A percentile compares a stretch with the other conserved stretches of the same genome.
Conservation (phyloP, 768 basidiomycete species). For the Leccinum barrowsii region DNA sequence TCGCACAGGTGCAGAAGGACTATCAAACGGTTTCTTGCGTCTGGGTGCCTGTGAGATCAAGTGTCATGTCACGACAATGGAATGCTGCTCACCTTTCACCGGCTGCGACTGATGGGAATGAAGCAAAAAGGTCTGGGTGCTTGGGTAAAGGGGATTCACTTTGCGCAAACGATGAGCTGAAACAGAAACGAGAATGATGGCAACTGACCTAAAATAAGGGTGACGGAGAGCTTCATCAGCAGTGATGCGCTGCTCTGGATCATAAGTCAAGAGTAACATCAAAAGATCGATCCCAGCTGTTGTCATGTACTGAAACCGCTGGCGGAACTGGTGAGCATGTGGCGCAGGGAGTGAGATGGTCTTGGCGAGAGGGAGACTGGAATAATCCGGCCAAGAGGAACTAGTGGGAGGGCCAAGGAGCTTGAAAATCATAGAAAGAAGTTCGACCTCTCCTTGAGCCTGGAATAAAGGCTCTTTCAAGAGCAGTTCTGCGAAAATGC, state of each 20-base stretch:
- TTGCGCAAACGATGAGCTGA: not conserved
- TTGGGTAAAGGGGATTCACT: conserved; percentile 95
- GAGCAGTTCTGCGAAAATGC: conserved; percentile 95
- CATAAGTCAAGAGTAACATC: conserved; percentile 79
- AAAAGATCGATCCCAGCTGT: conserved; percentile 82
- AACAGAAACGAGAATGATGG: not conserved
- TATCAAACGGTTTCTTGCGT: conserved; percentile 72
- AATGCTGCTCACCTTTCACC: conserved; percentile 75
- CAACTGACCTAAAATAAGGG: conserved; percentile 78
- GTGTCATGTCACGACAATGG: not conserved
- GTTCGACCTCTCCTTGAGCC: conserved; percentile 92
- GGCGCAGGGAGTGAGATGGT: conserved; percentile 72
- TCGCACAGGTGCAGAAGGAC: conserved; percentile 76
- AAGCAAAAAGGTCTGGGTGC: conserved; percentile 92
- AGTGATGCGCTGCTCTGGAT: conserved; percentile 80
- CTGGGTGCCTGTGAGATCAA: conserved; percentile 36
- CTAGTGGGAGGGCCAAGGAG: conserved; percentile 91
- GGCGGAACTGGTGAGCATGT: conserved; percentile 72
- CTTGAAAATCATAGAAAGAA: conserved; percentile 91
- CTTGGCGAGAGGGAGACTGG: conserved; percentile 74
- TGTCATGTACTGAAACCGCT: conserved; percentile 84
- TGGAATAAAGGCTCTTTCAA: conserved; percentile 96
- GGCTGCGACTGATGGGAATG: conserved; percentile 93
- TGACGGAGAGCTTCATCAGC: conserved; percentile 90
- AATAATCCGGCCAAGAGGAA: conserved; percentile 83